Evolutionary conservation across 208 protist species (phyloP), one percentile per base, ranked within the genome.

Genomic region (Trypanosoma conorhini): DNA sequence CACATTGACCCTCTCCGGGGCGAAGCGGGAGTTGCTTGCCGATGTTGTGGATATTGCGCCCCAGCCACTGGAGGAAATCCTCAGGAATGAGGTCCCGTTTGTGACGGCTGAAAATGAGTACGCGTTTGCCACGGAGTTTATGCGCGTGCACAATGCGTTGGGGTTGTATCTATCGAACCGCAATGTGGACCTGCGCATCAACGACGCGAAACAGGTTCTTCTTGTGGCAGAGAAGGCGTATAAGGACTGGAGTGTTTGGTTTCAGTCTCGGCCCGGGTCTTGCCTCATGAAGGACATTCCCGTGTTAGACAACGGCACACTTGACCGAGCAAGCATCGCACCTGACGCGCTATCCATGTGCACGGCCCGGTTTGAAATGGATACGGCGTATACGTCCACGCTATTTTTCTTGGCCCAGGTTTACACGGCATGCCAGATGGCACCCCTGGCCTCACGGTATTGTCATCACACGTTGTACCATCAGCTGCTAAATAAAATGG

Each of bases 401-500:
- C 67, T 94, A 19, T 97, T 96, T 78, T 97, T 92, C 51, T 69
- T 97, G 33, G 92, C 92, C 13, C 94, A 98, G 68, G 79, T 93
- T 66, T 85, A 88, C 65, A 81, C 86, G 0, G 52, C 74, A 19
- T 69, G 77, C 67, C 67, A 83, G 44, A 75, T 92, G 61, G 56
- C 80, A 50, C 62, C 65, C 21, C 50, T 80, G 31, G 86, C 90
- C 51, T 84, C 87, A 9, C 72, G 82, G 38, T 96, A 95, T 77
- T 97, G 92, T 67, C 89, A 94, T 63, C 76, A 87, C 21, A 97
- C 94, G 12, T 73, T 98, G 69, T 87, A 95, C 71, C 76, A 83
- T 30, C 92, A 97, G 62, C 79, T 96, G 26, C 68, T 91, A 59
- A 81, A 78, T 60, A 90, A 86, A 54, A 68, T 91, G 64, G 89